Evolutionary conservation across 345 rosid species (phyloP).

Genomic region (Moricandia arvensis): DNA sequence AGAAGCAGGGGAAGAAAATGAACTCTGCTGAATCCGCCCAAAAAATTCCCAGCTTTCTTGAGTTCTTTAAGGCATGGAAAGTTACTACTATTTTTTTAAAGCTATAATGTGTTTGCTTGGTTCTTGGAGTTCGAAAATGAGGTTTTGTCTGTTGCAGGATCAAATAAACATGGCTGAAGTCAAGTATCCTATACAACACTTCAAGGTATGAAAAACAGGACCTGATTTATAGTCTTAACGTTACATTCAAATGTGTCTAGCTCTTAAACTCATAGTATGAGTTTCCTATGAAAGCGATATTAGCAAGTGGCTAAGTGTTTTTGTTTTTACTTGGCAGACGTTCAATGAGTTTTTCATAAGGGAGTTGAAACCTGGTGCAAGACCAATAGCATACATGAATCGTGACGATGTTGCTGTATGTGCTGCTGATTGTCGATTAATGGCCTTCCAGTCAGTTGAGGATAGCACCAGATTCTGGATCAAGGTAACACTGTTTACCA

Average conservation of each 20-base stretch:
- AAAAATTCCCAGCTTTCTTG: conserved; percentile 69
- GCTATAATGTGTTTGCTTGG: neutral
- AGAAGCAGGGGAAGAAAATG: conserved; percentile 90
- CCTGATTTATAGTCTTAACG: conserved; percentile 5
- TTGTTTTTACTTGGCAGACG: conserved; percentile 50
- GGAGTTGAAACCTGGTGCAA: conserved; percentile 78
- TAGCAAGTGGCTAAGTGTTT: neutral
- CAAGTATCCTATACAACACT: conserved; percentile 77
- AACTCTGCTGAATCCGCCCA: conserved; percentile 69
- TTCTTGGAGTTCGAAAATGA: neutral
- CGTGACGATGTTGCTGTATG: conserved; percentile 64
- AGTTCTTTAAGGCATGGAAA: conserved; percentile 62
- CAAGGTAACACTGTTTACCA: conserved; percentile 50
- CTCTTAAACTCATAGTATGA: neutral
- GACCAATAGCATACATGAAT: conserved; percentile 59
- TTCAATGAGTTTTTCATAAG: conserved; percentile 90
- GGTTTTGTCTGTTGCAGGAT: conserved; percentile 51
- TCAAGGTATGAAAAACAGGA: no score
- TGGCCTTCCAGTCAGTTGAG: conserved; percentile 62
- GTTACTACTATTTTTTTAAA: neutral
- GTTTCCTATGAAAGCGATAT: neutral
- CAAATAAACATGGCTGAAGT: conserved; percentile 91
- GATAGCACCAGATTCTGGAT: conserved; percentile 86
- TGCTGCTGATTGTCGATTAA: conserved; percentile 89
- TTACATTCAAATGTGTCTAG: neutral